A percentile compares a stretch with the other conserved stretches of the same genome.
Conservation (phyloP, 2,329 filamentous ascomycete genomes). For the Talaromyces islandicus region DNA sequence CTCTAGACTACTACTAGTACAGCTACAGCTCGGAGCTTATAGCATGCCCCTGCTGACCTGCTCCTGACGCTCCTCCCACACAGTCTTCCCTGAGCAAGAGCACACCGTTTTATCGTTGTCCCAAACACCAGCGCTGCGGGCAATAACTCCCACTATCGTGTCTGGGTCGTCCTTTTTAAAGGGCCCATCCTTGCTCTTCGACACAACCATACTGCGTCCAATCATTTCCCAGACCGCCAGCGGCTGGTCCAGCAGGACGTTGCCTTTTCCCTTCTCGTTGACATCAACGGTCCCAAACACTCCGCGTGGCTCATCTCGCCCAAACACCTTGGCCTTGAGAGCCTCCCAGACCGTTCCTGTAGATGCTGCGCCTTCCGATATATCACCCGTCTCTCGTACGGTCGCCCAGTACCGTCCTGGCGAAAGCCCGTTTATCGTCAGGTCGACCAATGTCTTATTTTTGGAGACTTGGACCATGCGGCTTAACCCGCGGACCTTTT, state of each 20-base stretch:
- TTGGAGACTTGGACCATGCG: slow-evolving; percentile 88
- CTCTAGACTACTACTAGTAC: neutral
- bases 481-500: slow-evolving; percentile 76
- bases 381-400: slow-evolving; percentile 79
- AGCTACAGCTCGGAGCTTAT: slow-evolving; percentile 38
- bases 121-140: slow-evolving; percentile 94
- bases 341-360: slow-evolving; percentile 77
- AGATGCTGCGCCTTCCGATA: slow-evolving; percentile 74
- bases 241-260: slow-evolving; percentile 71
- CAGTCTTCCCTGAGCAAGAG: slow-evolving; percentile 93
- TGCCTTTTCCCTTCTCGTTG: slow-evolving; percentile 67
- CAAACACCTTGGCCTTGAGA: slow-evolving; percentile 37
- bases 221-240: slow-evolving; percentile 96
- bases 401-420: slow-evolving; percentile 79
- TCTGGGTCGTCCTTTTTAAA: slow-evolving; percentile 69
- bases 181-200: slow-evolving; percentile 57
- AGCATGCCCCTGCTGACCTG: slow-evolving; percentile 87
- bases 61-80: slow-evolving; percentile 94
- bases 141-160: slow-evolving; percentile 88
- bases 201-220: slow-evolving; percentile 84
- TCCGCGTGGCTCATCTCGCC: slow-evolving; percentile 45
- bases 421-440: slow-evolving; percentile 75
- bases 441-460: slow-evolving; percentile 73
- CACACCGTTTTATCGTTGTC: slow-evolving; percentile 98
- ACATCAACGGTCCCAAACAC: slow-evolving; percentile 71